Base-by-base conservation (phyloP, 192 early-diverging fungal genomes). In the Mortierella hygrophila region DNA sequence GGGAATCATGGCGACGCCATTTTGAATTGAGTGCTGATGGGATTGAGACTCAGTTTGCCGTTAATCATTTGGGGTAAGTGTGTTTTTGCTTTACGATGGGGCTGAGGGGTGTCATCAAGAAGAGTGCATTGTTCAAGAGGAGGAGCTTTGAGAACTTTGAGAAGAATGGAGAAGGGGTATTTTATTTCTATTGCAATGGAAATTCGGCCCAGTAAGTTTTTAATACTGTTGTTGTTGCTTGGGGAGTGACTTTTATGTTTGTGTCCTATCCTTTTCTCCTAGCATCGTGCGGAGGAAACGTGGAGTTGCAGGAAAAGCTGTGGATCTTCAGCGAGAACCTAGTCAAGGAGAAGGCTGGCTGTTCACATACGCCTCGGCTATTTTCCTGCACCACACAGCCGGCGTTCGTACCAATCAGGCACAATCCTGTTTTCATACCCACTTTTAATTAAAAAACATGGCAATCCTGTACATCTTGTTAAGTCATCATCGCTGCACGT, bases 21-120 rank as follows among this genome's bases (percentile, higher is more conserved):
- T 88, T 47, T 23, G 41, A 52, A 42, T 57, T 88, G 70, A 83
- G 74, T 46, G 78, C 71, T 13, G 80, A 88, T 72, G 88, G 85
- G n/a, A 88, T 88, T 63, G 87, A 88, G 69, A 70, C 44, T 0
- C 88, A 89, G 74, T 90, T 92, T 57, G 88, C 78, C 8, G 80
- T 80, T 7, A 92, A 92, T 38, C 83, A 92, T 44, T 83, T 91
- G 74, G 90, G 83, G 41, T 87, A 81, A 47, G 60, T 13, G 44
- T 44, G 3, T 44, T 13, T 44, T 44, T 44, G 44, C 7, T 3
- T 1, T 44, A n/a, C n/a, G n/a, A n/a, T n/a, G n/a, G 44, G 44
- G 44, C 44, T 11, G 7, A 10, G 44, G 11, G 44, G 44, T 44
- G 10, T 10, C 38, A 40, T 44, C 5, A 6, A 7, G 6, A 57